Evolutionary conservation across 2,329 filamentous ascomycete genomes (phyloP).

Genomic region (Penicillium glabrum): DNA sequence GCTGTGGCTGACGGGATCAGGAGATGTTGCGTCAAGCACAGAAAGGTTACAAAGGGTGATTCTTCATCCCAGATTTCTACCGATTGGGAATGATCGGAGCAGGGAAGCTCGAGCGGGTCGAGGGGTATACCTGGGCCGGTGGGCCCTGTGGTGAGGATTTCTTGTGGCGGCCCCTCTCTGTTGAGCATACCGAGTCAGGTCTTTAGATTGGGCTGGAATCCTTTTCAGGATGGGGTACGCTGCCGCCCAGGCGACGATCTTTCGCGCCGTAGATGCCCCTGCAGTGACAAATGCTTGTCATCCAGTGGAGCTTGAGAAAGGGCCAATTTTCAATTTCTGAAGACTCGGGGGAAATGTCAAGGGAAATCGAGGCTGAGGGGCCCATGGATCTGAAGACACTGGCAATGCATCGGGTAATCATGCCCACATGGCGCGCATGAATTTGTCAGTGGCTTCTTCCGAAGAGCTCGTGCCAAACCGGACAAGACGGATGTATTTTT

Average conservation of each 20-base stretch:
- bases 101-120: background rate
- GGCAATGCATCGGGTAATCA: background rate
- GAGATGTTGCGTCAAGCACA: background rate
- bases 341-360: background rate
- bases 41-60: background rate
- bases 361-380: constrained; percentile 2
- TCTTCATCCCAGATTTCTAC: background rate
- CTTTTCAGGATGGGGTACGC: background rate
- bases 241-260: constrained; percentile 1
- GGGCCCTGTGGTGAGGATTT: background rate
- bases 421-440: background rate
- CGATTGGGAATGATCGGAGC: constrained; percentile 2
- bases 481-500: background rate
- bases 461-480: background rate
- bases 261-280: constrained; percentile 1
- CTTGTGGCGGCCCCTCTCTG: background rate
- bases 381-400: constrained; percentile 2
- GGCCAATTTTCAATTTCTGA: background rate
- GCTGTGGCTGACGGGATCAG: background rate
- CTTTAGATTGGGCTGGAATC: background rate
- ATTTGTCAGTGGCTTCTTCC: background rate
- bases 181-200: background rate
- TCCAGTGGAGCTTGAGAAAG: constrained; percentile 1
- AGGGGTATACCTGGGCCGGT: constrained; percentile 1
- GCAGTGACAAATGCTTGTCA: constrained; percentile 12